Percentiles rank a stretch among this genome's conserved stretches.
These are phyloP conservation scores for Pseudogymnoascus sp. DNA, from an alignment of 2,329 filamentous ascomycete species.

Conservation along the genomic window DNA sequence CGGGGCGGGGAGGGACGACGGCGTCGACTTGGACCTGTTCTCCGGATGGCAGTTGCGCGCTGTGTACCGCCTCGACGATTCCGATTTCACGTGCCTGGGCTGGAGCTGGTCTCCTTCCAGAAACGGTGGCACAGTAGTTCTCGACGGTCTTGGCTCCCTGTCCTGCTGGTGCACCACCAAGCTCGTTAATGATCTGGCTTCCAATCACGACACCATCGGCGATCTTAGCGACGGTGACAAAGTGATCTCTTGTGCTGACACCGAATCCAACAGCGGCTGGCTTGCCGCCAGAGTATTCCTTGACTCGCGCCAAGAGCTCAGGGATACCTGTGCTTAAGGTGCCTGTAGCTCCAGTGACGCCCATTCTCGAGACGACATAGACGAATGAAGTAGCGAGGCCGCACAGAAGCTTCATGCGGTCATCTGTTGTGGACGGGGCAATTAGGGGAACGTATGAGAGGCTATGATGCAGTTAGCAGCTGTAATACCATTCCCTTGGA, in stretches of 20 bases:
- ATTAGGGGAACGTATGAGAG: slow-evolving; percentile 97
- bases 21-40: slow-evolving; percentile 57
- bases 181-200: slow-evolving; percentile 81
- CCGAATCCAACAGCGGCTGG: slow-evolving; percentile 93
- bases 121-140: slow-evolving; percentile 75
- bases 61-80: slow-evolving; percentile 58
- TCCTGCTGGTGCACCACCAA: slow-evolving; percentile 60
- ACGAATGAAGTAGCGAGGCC: slow-evolving; percentile 97
- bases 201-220: slow-evolving; percentile 95
- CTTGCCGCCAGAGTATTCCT: slow-evolving; percentile 83
- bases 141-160: slow-evolving; percentile 65
- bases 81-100: slow-evolving; percentile 54
- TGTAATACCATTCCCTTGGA: neutral
- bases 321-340: slow-evolving; percentile 74
- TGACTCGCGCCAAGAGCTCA: slow-evolving; percentile 73
- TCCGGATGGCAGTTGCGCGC: slow-evolving; percentile 50
- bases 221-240: slow-evolving; percentile 71
- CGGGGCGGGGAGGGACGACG: slow-evolving; percentile 42
- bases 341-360: slow-evolving; percentile 85
- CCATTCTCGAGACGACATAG: slow-evolving; percentile 96
- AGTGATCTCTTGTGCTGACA: slow-evolving; percentile 92
- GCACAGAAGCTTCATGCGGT: slow-evolving; percentile 91
- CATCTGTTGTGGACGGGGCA: slow-evolving; percentile 83
- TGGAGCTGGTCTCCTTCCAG: slow-evolving; percentile 41
- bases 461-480: slow-evolving; percentile 31